A percentile compares a stretch with the other conserved stretches of the same genome.
Conservation (phyloP, 306 rosid genomes). For the Calophaca sinica region DNA sequence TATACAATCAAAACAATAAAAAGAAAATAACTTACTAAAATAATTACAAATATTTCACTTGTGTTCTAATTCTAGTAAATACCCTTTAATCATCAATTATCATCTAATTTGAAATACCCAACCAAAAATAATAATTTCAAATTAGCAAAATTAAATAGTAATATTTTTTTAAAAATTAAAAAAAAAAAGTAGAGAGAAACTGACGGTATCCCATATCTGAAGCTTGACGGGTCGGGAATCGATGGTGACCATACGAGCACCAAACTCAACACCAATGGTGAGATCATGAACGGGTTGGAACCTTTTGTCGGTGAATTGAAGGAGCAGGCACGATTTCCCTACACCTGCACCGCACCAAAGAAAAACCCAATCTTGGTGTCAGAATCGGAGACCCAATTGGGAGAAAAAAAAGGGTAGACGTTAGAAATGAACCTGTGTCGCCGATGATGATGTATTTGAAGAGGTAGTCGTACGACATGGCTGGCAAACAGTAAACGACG, state of each 20-base stretch:
- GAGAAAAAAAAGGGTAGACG: constrained; percentile 10
- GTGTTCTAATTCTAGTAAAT: not conserved
- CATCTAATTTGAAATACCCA: not conserved
- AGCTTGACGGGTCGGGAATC: constrained; percentile 86
- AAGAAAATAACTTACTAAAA: not conserved
- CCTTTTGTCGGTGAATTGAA: constrained; percentile 96
- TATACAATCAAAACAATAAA: not conserved
- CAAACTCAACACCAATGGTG: constrained; percentile 96
- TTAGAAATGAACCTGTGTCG: constrained; percentile 72
- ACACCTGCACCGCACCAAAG: constrained; percentile 65
- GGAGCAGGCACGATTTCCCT: constrained; percentile 91
- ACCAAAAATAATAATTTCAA: constrained; percentile 16
- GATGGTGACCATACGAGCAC: constrained; percentile 96
- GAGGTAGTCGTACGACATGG: constrained; percentile 94
- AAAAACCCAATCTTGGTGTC: constrained; percentile 38
- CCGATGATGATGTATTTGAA: constrained; percentile 99
- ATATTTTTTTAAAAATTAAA: not conserved
- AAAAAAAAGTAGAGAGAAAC: constrained; percentile 31
- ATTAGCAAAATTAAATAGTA: not conserved
- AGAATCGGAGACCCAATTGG: constrained; percentile 41
- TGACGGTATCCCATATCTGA: constrained; percentile 99
- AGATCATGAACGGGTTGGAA: constrained; percentile 99
- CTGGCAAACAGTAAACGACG: constrained; percentile 5
- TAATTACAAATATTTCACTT: not conserved
- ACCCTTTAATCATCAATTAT: constrained; percentile 14